Evolutionary conservation across 1,139 yeast species (phyloP).

Genomic region (Kodamaea sp.): DNA sequence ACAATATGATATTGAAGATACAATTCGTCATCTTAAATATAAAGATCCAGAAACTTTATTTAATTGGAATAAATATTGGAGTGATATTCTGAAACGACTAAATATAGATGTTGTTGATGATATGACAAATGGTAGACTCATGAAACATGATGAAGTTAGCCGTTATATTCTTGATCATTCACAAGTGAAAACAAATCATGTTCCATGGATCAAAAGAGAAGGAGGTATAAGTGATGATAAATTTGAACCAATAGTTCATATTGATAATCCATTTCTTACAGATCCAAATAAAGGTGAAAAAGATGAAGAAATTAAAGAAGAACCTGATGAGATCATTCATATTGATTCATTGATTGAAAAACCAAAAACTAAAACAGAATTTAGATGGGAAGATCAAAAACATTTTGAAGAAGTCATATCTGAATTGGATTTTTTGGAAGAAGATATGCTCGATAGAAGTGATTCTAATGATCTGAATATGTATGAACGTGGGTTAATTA

Average conservation of each 20-base stretch:
- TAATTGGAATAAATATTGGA: constrained; percentile 13
- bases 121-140: constrained; percentile 9
- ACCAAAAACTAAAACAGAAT: neutral
- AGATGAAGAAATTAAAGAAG: constrained; percentile 1
- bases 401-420: constrained; percentile 11
- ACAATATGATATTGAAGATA: constrained; percentile 5
- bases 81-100: constrained; percentile 6
- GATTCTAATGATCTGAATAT: constrained; percentile 19
- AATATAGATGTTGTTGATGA: constrained; percentile 11
- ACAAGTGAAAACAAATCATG: neutral
- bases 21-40: constrained; percentile 3
- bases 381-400: constrained; percentile 6
- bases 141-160: constrained; percentile 8
- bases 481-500: constrained; percentile 22
- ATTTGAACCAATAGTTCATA: constrained; percentile 2
- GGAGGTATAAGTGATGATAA: neutral
- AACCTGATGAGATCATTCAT: constrained; percentile 3
- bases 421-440: constrained; percentile 7
- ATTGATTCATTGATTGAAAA: constrained; percentile 2
- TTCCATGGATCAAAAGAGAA: constrained; percentile 7
- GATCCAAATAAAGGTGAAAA: neutral
- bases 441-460: constrained; percentile 14
- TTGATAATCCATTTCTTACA: constrained; percentile 9
- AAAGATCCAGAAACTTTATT: constrained; percentile 6
- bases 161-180: constrained; percentile 8